A percentile compares a stretch with the other conserved stretches of the same genome.
Evolutionary conservation across 768 basidiomycete genomes (phyloP).

Genomic region (Hirschioporus abietinus): DNA sequence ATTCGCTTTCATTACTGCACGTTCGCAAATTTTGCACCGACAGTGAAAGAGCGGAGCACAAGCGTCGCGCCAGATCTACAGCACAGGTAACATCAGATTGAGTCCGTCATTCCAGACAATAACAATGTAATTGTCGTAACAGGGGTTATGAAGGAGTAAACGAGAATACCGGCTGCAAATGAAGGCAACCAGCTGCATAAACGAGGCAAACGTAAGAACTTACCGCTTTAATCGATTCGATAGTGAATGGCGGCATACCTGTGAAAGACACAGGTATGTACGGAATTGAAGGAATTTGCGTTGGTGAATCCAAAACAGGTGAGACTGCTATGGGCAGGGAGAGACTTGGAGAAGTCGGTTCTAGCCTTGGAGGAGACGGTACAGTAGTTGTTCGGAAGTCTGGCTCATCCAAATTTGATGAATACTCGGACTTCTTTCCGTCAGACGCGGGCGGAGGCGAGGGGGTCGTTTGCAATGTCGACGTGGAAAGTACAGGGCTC

Average conservation of each 20-base stretch:
- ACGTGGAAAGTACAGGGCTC: conserved; percentile 69
- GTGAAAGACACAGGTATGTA: conserved; percentile 54
- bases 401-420: not conserved
- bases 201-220: conserved; percentile 20
- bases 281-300: conserved; percentile 60
- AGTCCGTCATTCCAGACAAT: not conserved
- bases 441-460: conserved; percentile 53
- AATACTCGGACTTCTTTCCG: conserved; percentile 27
- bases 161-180: not conserved
- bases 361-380: not conserved
- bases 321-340: conserved; percentile 37
- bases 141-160: not conserved
- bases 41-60: conserved; percentile 69
- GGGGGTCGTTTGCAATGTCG: conserved; percentile 74
- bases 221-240: conserved; percentile 54
- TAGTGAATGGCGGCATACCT: conserved; percentile 51
- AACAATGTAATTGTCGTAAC: not conserved
- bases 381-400: not conserved
- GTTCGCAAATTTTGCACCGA: conserved; percentile 67
- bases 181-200: conserved; percentile 4
- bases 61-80: conserved; percentile 69
- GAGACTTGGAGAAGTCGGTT: conserved; percentile 23
- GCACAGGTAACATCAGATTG: conserved; percentile 7
- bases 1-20: conserved; percentile 52
- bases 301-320: conserved; percentile 59